Base-by-base conservation (phyloP, 2,329 filamentous ascomycete species). In the Coniochaeta pulveracea region DNA sequence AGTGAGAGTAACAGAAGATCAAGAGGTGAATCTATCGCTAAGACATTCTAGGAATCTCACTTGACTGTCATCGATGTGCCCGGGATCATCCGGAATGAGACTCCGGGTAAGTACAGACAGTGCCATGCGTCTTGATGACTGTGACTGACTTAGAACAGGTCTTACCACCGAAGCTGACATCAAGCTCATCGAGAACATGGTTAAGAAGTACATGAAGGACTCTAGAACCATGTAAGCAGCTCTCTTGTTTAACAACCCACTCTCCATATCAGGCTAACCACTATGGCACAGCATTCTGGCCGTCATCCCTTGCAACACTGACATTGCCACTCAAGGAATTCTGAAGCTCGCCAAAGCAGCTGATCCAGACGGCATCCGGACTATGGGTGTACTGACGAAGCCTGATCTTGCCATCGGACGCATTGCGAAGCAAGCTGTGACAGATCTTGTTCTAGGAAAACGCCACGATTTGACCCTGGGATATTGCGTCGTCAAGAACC, bases 361-460 rank as follows among this genome's bases (percentile, higher is more conserved):
- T 3, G 66, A 70, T 10, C 54, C 57, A 0, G 35, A 52, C 0
- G 63, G 64, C 0, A 39, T 47, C 4, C 41, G 65, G 0, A 70
- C 64, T 0, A 45, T 70, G 6, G 62, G 60, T 0, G 59, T 69
- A 0, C 54, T 79, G 1, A 80, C 74, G 0, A 80, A 79, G 41
- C 66, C 72, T 0, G 76, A 81, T 36, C 51, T 77, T 0, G 62
- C 66, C 0, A 47, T 46, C 0, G 66, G 71, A 30, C 36, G 46
- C 0, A 51, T 52, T 0, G 60, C 50, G 1, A 51, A 61, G 17
- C 44, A 51, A 0, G 54, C 54, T 1, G 50, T 63, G 2, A 47
- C 61, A 3, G 54, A 67, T 4, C 55, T 66, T 0, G 52, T 69
- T 0, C 28, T 34, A 0, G 63, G 63, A 0, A 61, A 57, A 10